Conservation (phyloP, 2,329 filamentous ascomycete genomes). For the Calonectria ilicicola region DNA sequence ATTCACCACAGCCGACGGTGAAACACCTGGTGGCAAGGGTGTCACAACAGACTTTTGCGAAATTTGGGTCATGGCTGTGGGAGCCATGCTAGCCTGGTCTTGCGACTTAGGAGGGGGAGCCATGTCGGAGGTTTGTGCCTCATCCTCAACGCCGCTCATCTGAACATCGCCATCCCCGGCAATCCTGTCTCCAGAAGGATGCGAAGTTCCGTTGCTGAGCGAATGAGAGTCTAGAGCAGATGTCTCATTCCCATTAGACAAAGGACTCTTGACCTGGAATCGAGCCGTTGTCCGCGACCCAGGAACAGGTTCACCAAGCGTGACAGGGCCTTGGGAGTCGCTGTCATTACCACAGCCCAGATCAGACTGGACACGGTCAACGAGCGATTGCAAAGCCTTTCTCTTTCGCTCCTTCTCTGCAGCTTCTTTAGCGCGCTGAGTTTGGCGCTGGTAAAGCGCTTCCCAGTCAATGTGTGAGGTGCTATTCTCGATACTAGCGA, state of each 20-base stretch:
- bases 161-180: constrained; percentile 66
- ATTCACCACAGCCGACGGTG: constrained; percentile 74
- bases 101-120: constrained; percentile 58
- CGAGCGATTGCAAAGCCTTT: constrained; percentile 68
- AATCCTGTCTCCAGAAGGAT: constrained; percentile 59
- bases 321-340: constrained; percentile 67
- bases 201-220: constrained; percentile 68
- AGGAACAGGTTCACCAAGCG: constrained; percentile 74
- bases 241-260: constrained; percentile 70
- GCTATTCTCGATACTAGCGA: constrained; percentile 79
- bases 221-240: constrained; percentile 50
- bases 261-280: constrained; percentile 67
- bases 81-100: constrained; percentile 53
- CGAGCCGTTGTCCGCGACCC: constrained; percentile 63
- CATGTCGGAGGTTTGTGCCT: constrained; percentile 63
- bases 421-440: constrained; percentile 70
- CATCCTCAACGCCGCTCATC: constrained; percentile 70
- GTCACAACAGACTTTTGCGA: constrained; percentile 75
- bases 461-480: constrained; percentile 82
- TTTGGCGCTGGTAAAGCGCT: constrained; percentile 79
- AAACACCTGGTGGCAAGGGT: constrained; percentile 67
- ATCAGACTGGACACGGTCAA: constrained; percentile 64
- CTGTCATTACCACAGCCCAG: constrained; percentile 62
- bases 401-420: constrained; percentile 74
- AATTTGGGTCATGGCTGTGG: constrained; percentile 65